These are phyloP conservation scores for Rhizopus microsporus DNA, from an alignment of 371 early-diverging fungal species.

Conservation along the genomic window DNA sequence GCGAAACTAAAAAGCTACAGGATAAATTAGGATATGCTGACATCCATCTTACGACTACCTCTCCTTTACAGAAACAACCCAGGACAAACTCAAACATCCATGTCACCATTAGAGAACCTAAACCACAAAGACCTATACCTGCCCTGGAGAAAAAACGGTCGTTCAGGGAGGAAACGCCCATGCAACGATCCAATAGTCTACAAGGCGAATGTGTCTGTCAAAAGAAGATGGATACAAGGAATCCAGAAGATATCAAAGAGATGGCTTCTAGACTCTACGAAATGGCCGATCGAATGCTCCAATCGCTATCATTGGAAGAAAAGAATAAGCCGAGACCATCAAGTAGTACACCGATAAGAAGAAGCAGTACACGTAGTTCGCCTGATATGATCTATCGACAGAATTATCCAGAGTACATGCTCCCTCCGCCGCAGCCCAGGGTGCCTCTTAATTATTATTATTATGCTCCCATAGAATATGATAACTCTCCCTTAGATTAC, in stretches of 20 bases:
- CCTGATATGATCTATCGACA: background rate
- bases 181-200: background rate
- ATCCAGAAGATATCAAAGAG: conserved; percentile 18
- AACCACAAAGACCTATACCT: conserved; percentile 11
- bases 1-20: conserved; percentile 15
- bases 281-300: conserved; percentile 19
- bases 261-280: conserved; percentile 19
- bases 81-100: conserved; percentile 4
- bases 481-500: background rate
- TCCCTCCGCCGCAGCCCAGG: too few relatives aligned
- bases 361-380: background rate
- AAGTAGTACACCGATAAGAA: background rate
- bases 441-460: background rate
- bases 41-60: conserved; percentile 1
- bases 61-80: background rate
- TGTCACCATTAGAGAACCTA: conserved; percentile 18
- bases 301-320: conserved; percentile 5
- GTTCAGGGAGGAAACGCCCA: background rate
- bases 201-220: background rate
- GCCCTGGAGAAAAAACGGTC: background rate
- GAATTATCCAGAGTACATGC: too few relatives aligned
- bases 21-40: conserved; percentile 23
- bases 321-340: background rate
- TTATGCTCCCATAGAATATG: background rate
- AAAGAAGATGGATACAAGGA: background rate